Conservation (phyloP, 441 rosid species). For the Corymbia calophylla region DNA sequence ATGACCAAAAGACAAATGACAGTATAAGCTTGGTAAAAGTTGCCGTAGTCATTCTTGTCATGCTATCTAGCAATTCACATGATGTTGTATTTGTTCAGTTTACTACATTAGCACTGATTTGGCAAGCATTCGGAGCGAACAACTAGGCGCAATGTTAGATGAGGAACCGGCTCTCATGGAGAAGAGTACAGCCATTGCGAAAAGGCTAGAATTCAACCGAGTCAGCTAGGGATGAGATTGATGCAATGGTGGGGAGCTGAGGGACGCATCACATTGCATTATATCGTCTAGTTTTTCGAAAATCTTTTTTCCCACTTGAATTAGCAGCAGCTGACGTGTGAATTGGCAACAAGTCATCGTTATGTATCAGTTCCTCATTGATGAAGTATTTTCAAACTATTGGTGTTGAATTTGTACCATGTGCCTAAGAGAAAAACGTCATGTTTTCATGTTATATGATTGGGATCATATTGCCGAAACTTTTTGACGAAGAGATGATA, state of each 20-base stretch:
- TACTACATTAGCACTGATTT: not conserved
- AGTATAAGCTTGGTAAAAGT: not conserved
- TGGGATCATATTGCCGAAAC: not conserved
- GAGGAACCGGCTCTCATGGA: not conserved
- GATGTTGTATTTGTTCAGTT: not conserved
- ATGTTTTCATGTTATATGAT: not conserved
- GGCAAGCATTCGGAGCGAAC: not conserved
- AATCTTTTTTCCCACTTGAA: not conserved
- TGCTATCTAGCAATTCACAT: not conserved
- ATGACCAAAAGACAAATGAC: not conserved
- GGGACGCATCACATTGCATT: not conserved
- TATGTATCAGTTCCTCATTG: not conserved
- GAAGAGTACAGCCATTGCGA: not conserved
- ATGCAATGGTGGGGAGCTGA: conserved; percentile 35
- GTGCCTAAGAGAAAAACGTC: accelerated
- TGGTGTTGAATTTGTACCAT: not conserved
- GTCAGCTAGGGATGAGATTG: too few species aligned
- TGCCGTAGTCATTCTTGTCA: not conserved
- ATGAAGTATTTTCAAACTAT: not conserved
- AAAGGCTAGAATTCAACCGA: not conserved
- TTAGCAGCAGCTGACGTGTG: not conserved
- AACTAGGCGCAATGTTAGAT: accelerated
- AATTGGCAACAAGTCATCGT: not conserved
- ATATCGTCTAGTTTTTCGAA: not conserved
- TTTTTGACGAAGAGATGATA: not conserved